Conservation (phyloP, 1,284 basidiomycete species). For the Moesziomyces parantarcticus region DNA sequence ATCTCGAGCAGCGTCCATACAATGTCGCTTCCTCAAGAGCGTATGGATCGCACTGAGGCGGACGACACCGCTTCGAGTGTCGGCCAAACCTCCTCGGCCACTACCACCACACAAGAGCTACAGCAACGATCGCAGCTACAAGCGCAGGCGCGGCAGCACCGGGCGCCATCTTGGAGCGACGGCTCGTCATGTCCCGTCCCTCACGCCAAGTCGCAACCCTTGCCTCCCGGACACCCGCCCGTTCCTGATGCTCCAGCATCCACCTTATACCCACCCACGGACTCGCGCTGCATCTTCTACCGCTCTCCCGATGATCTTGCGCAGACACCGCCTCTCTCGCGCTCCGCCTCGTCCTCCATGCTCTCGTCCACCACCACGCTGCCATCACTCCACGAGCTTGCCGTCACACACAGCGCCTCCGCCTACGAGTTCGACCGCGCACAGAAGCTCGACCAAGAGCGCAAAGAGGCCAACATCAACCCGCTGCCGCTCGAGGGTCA, state of each 20-base stretch:
- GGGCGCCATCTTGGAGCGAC: slow-evolving; percentile 40
- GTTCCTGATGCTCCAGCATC: slow-evolving; percentile 51
- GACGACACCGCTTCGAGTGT: background rate
- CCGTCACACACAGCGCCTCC: slow-evolving; percentile 37
- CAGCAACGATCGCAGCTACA: background rate
- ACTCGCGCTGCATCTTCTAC: slow-evolving; percentile 63
- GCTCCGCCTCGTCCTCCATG: slow-evolving; percentile 36
- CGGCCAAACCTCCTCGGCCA: background rate
- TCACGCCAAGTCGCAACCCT: slow-evolving; percentile 60
- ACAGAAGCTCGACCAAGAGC: slow-evolving; percentile 45
- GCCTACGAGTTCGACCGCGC: slow-evolving; percentile 39
- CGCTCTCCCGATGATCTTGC: slow-evolving; percentile 60
- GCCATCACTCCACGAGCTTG: slow-evolving; percentile 43
- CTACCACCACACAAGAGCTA: slow-evolving; percentile 1
- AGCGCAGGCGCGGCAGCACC: slow-evolving; percentile 3
- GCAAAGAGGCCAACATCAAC: slow-evolving; percentile 59
- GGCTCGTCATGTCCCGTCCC: slow-evolving; percentile 61
- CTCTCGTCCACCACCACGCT: slow-evolving; percentile 31
- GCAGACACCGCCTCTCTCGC: slow-evolving; percentile 56
- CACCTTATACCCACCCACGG: slow-evolving; percentile 59
- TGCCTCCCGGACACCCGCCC: slow-evolving; percentile 66
- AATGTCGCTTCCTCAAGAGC: background rate
- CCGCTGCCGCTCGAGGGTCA: slow-evolving; percentile 47
- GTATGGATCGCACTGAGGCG: background rate
- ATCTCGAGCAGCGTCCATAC: background rate